Conservation (phyloP, 495 filamentous ascomycete species). For the Cladorrhinum samala region DNA sequence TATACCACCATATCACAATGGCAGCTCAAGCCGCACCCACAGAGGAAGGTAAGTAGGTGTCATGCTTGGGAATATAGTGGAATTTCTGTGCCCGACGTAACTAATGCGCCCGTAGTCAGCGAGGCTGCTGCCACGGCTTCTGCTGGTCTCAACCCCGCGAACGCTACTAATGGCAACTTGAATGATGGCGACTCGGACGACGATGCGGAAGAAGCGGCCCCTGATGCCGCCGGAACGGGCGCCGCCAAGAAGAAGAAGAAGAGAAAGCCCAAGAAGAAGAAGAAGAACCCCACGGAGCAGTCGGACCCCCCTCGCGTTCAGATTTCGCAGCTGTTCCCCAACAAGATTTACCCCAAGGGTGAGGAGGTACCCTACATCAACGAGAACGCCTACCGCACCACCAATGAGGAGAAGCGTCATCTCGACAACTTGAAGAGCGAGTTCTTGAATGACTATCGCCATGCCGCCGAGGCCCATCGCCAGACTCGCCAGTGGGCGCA, state of each 20-base stretch:
- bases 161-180: slow-evolving; percentile 49
- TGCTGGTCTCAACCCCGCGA: slow-evolving; percentile 34
- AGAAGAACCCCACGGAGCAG: slow-evolving; percentile 67
- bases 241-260: slow-evolving; percentile 62
- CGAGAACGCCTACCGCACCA: slow-evolving; percentile 77
- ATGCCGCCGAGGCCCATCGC: slow-evolving; percentile 81
- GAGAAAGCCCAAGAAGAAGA: slow-evolving; percentile 81
- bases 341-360: slow-evolving; percentile 67
- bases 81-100: background rate
- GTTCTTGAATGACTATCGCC: slow-evolving; percentile 79
- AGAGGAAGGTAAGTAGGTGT: slow-evolving; percentile 42
- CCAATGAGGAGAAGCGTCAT: slow-evolving; percentile 81
- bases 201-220: slow-evolving; percentile 39
- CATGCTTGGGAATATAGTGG: slow-evolving; percentile 6
- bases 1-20: slow-evolving; percentile 24
- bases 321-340: slow-evolving; percentile 69
- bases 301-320: slow-evolving; percentile 70
- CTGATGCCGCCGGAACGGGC: slow-evolving; percentile 32
- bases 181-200: slow-evolving; percentile 67
- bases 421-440: slow-evolving; percentile 77
- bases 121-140: slow-evolving; percentile 45
- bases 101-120: slow-evolving; percentile 22
- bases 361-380: slow-evolving; percentile 72
- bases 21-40: slow-evolving; percentile 36
- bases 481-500: slow-evolving; percentile 82